These are phyloP conservation scores for Herpotrichia juniperi DNA, from an alignment of 2,329 filamentous ascomycete genomes.

Conservation along the genomic window DNA sequence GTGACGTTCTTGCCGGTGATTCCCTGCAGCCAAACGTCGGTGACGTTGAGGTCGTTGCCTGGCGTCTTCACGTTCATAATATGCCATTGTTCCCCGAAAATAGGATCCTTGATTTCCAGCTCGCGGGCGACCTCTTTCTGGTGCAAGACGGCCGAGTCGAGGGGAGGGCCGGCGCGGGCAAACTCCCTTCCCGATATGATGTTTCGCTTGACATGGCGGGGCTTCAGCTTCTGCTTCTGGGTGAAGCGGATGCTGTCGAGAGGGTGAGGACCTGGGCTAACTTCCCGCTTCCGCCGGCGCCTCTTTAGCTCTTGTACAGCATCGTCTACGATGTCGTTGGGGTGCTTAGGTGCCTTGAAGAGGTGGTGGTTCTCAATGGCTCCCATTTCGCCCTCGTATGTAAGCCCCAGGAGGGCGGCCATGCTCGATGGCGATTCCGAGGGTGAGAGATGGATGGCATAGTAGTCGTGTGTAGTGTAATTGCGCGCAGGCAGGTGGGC, in stretches of 20 bases:
- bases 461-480: constrained; percentile 86
- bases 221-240: constrained; percentile 75
- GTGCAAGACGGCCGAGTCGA: constrained; percentile 55
- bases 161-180: constrained; percentile 27
- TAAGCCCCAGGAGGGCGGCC: constrained; percentile 74
- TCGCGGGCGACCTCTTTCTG: constrained; percentile 52
- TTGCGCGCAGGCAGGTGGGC: constrained; percentile 64
- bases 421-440: constrained; percentile 70
- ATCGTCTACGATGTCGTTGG: constrained; percentile 61
- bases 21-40: constrained; percentile 86
- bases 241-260: constrained; percentile 78
- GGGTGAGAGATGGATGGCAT: constrained; percentile 82
- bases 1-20: constrained; percentile 89
- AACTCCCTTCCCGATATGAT: constrained; percentile 33
- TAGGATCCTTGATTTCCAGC: constrained; percentile 84
- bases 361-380: constrained; percentile 82
- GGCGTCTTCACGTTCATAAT: constrained; percentile 80
- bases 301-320: constrained; percentile 60
- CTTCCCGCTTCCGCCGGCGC: constrained; percentile 66
- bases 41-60: constrained; percentile 96
- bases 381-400: constrained; percentile 81
- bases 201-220: constrained; percentile 65
- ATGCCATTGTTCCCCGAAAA: constrained; percentile 96
- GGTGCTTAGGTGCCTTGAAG: constrained; percentile 71
- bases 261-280: constrained; percentile 55